Percentiles rank a stretch among this genome's conserved stretches.
Evolutionary conservation across 192 early-diverging fungal genomes (phyloP).

Genomic region (Backusella macrospora): DNA sequence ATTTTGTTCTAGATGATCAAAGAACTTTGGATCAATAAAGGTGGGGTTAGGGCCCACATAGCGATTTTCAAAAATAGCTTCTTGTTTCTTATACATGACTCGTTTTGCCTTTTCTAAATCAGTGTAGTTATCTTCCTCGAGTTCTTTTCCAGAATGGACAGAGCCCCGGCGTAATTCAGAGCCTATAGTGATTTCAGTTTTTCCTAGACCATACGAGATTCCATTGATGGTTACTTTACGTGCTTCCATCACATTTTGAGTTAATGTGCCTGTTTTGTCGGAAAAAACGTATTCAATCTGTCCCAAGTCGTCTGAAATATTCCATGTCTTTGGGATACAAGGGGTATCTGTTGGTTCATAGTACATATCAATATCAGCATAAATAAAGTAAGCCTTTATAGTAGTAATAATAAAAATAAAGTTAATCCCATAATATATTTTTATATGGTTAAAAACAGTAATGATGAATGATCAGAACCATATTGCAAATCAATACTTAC

Average conservation of each 20-base stretch:
- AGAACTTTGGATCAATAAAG: constrained; percentile 72
- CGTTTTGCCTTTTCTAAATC: constrained; percentile 45
- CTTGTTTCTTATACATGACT: constrained; percentile 62
- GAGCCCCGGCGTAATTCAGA: constrained; percentile 38
- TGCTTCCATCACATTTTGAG: constrained; percentile 97
- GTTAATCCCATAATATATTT: background rate
- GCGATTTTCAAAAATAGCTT: constrained; percentile 59
- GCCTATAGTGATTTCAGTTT: constrained; percentile 56
- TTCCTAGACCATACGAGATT: constrained; percentile 76
- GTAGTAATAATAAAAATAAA: background rate
- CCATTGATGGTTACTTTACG: constrained; percentile 91
- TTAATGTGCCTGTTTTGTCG: constrained; percentile 97
- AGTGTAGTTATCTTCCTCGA: constrained; percentile 24
- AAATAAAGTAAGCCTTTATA: constrained; percentile 87
- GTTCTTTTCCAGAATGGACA: background rate
- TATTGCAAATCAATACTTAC: constrained; percentile 40
- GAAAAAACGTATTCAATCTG: constrained; percentile 97
- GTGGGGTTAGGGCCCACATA: constrained; percentile 66
- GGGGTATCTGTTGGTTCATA: constrained; percentile 74
- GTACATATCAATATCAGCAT: constrained; percentile 90
- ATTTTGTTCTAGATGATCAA: constrained; percentile 56
- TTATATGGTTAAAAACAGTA: background rate
- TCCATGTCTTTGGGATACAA: constrained; percentile 88
- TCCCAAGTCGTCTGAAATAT: constrained; percentile 91
- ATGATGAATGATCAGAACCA: background rate